Evolutionary conservation across 139 green algal genomes (phyloP), one percentile per base, ranked within the genome.

Genomic region (Deuterostichococcus epilithicus): DNA sequence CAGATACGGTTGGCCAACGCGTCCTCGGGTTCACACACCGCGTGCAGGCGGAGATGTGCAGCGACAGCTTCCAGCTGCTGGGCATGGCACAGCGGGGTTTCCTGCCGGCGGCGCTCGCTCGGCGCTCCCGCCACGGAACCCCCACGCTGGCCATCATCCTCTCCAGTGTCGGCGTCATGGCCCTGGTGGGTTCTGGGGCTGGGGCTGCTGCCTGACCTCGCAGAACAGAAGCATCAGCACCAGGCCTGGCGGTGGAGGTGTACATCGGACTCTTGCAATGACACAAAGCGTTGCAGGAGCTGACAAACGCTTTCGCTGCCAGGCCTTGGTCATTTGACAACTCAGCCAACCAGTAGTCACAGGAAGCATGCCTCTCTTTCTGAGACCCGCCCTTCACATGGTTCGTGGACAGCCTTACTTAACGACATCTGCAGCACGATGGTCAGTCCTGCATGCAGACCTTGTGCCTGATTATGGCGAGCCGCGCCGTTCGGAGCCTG

Each of bases 41-140:
- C 22, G 10, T 45, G 47, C 72, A 84, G 75, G 95, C 95, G 0
- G 95, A 99, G 84, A 98, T 99, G 94, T 91, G 85, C 69, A 93
- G 78, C 22, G 95, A 99, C 84, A 88, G 82, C 35, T 99, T 94
- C 85, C 94, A 97, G 85, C 83, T 94, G 42, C 77, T 91, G 80
- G 95, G 95, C 80, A 99, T 99, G 95, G 92, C 94, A 0, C 94
- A 99, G 87, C 85, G 94, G 5, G 95, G 95, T 32, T 96, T 98
- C 84, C 83, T 99, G 68, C 95, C 95, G 2, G 80, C 84, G 2
- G 58, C 5, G 18, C 81, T 96, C 4, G 84, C 76, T 6, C 42
- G 73, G 6, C 86, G 92, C 68, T 92, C 83, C 34, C 75, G 76
- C 38, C 84, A 98, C 78, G 94, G 92, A 79, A 99, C 95, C 13